Evolutionary conservation across 2,329 filamentous ascomycete species (phyloP).

Genomic region (Tolypocladium tropicale): DNA sequence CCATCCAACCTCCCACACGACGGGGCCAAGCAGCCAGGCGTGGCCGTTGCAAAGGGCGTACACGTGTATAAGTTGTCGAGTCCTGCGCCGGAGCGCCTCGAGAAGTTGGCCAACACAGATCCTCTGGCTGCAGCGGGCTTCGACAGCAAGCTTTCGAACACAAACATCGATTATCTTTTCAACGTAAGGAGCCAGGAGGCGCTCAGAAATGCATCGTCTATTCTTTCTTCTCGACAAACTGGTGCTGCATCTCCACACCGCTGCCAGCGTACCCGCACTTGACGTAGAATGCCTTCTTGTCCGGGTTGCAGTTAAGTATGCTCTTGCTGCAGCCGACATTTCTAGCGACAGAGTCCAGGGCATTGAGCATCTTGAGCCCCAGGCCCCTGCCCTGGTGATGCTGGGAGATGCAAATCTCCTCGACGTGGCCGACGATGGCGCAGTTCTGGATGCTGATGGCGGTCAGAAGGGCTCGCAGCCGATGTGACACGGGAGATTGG

Average conservation of each 20-base stretch:
- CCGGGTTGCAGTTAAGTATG: slow-evolving; percentile 69
- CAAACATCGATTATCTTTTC: slow-evolving; percentile 34
- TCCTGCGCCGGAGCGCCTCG: slow-evolving; percentile 21
- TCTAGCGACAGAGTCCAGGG: slow-evolving; percentile 61
- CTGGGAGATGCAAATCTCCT: slow-evolving; percentile 72
- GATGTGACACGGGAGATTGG: not conserved
- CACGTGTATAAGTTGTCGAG: slow-evolving; percentile 26
- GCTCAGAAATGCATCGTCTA: slow-evolving; percentile 11
- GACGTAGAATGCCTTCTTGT: slow-evolving; percentile 68
- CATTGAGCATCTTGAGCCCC: slow-evolving; percentile 65
- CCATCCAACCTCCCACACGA: slow-evolving; percentile 28
- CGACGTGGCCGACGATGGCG: slow-evolving; percentile 66
- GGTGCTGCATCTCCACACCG: slow-evolving; percentile 10
- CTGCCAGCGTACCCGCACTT: slow-evolving; percentile 15
- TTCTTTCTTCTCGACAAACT: not conserved
- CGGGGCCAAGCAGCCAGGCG: slow-evolving; percentile 23
- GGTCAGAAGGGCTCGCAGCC: not conserved
- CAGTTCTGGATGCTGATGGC: slow-evolving; percentile 49
- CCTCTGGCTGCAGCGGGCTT: slow-evolving; percentile 25
- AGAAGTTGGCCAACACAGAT: slow-evolving; percentile 25
- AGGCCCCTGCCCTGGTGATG: slow-evolving; percentile 76
- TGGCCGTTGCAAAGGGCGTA: slow-evolving; percentile 26
- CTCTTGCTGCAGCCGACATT: slow-evolving; percentile 72
- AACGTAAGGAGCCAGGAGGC: slow-evolving; percentile 30
- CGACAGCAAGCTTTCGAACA: slow-evolving; percentile 28